Base-by-base conservation (phyloP, 139 green algal species). In the Ettlia oleoabundans region DNA sequence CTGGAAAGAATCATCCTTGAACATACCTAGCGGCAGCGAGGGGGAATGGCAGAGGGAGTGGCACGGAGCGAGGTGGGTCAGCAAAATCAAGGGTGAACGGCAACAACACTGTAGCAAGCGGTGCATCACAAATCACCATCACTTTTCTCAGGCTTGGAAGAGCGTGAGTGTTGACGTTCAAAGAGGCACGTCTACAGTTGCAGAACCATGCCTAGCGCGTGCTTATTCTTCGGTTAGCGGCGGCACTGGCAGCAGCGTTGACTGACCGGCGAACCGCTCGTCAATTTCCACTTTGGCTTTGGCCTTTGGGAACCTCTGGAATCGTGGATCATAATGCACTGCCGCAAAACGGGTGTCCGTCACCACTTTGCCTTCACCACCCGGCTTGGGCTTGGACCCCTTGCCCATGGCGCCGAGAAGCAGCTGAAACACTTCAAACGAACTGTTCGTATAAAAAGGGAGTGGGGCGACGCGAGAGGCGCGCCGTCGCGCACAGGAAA, bases 271-370 rank as follows among this genome's bases (percentile, higher is more conserved):
- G 61, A 98, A 98, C 1, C 96, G 91, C 30, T 92, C 87, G 78
- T 98, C 96, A 24, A 98, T 94, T 28, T 94, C 89, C 22, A 98
- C 86, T 47, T 93, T 94, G 19, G 75, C 84, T 68, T 94, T 92
- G 18, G 83, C 80, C 81, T 92, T 92, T 0, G 94, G 91, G 22
- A 97, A 93, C 21, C 92, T 53, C 58, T 92, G 85, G 64, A 98
- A 98, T 33, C 96, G 91, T 0, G 96, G 95, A 86, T 98, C 96
- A 3, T 62, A 91, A 76, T 94, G 90, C 80, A 97, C 88, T 10
- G 86, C 74, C 2, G 88, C 79, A 81, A 98, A 98, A 33, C 96
- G 93, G 13, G 51, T 28, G 84, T 97, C 94, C 18, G 76, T 85
- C 26, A 87, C 70, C 3, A 81, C 58, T 33, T 68, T 76, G 81